These are phyloP conservation scores for Aurantiochytrium sp. DNA, from an alignment of 108 stramenopile species.

Conservation along the genomic window DNA sequence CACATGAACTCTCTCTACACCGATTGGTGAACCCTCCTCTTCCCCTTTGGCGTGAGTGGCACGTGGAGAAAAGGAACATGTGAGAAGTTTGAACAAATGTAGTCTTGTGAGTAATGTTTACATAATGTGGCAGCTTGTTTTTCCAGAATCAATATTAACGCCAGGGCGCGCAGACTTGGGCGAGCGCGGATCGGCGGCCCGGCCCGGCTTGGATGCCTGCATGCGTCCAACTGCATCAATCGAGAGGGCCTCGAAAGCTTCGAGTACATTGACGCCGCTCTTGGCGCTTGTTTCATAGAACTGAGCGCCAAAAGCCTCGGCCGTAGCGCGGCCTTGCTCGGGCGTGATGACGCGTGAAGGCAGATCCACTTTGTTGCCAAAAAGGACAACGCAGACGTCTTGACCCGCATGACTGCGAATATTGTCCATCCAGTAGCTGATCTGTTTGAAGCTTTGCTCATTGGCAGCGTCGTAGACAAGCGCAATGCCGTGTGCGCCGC, in stretches of 20 bases:
- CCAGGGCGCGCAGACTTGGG: neutral
- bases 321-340: slow-evolving; percentile 83
- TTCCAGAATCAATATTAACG: neutral
- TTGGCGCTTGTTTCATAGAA: slow-evolving; percentile 97
- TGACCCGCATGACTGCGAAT: slow-evolving; percentile 93
- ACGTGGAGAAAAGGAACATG: no score
- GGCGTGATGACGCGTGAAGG: slow-evolving; percentile 83
- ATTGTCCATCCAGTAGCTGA: slow-evolving; percentile 96
- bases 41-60: no score
- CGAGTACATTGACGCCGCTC: slow-evolving; percentile 78
- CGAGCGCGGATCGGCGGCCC: neutral
- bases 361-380: slow-evolving; percentile 99
- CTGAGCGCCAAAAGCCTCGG: slow-evolving; percentile 82
- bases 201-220: neutral
- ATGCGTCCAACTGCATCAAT: neutral
- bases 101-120: neutral
- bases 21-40: no score
- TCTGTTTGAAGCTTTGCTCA: slow-evolving; percentile 51
- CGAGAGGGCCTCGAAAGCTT: slow-evolving; percentile 73
- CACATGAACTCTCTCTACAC: no score
- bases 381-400: slow-evolving; percentile 89
- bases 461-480: slow-evolving; percentile 55
- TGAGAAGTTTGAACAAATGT: no score
- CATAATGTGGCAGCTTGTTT: neutral
- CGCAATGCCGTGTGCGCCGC: slow-evolving; percentile 54